Evolutionary conservation across 1,284 basidiomycete species (phyloP).

Genomic region (Coniophora puteana): DNA sequence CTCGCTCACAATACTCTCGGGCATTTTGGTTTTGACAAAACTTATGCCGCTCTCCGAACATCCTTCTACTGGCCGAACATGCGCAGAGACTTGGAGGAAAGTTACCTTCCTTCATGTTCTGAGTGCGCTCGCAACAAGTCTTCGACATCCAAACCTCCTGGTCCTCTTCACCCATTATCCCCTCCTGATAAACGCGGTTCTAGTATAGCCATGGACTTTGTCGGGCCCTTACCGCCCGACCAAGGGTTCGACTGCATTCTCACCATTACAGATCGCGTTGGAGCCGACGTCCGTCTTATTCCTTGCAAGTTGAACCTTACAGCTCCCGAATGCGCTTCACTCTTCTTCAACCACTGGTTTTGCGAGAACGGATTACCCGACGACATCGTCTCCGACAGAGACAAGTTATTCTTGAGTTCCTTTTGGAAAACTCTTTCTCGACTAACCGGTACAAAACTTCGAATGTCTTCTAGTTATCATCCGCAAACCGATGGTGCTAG

Average conservation of each 20-base stretch:
- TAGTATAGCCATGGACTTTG: too few relatives aligned
- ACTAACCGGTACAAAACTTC: background rate
- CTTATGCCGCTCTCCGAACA: conserved; percentile 22
- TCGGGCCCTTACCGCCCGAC: conserved; percentile 29
- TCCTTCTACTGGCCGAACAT: conserved; percentile 40
- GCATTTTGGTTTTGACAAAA: conserved; percentile 35
- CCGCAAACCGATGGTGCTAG: conserved; percentile 17
- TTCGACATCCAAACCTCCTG: conserved; percentile 10
- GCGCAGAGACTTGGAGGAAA: conserved; percentile 23
- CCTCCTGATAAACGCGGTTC: conserved; percentile 23
- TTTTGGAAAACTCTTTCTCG: background rate
- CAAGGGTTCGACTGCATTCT: conserved; percentile 30
- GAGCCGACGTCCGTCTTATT: conserved; percentile 33
- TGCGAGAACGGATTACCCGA: conserved; percentile 30
- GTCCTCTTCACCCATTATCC: conserved; percentile 29
- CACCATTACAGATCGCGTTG: conserved; percentile 37
- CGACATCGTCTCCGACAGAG: conserved; percentile 16
- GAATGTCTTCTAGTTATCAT: background rate
- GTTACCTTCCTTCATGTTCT: conserved; percentile 29
- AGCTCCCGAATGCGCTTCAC: conserved; percentile 28
- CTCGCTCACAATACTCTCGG: conserved; percentile 29
- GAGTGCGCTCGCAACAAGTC: conserved; percentile 32
- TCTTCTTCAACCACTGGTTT: conserved; percentile 34
- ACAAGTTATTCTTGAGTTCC: background rate
- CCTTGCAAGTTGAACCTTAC: conserved; percentile 25